Percentiles rank a stretch among this genome's conserved stretches.
Evolutionary conservation across 2,329 filamentous ascomycete species (phyloP).

Genomic region (Aureobasidium uvarum): DNA sequence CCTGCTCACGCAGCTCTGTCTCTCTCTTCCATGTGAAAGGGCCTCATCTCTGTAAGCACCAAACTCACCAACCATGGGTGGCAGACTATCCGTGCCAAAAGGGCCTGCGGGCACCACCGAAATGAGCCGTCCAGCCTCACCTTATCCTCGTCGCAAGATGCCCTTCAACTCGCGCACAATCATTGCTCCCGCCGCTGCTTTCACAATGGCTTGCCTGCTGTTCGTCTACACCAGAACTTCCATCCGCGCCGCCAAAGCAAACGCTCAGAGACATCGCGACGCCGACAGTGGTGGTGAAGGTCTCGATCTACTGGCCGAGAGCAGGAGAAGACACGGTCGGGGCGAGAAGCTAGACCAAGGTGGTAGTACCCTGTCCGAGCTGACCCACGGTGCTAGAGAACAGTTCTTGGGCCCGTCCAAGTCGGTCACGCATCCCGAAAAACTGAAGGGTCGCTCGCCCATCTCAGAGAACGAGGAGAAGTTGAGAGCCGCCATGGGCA

Average conservation of each 20-base stretch:
- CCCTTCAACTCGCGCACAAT: conserved; percentile 45
- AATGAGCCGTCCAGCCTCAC: conserved; percentile 37
- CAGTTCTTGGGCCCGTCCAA: conserved; percentile 29
- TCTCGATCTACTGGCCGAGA: conserved; percentile 54
- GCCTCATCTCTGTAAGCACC: background rate
- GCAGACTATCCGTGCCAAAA: conserved; percentile 47
- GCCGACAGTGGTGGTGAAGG: conserved; percentile 56
- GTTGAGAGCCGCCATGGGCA: conserved; percentile 38
- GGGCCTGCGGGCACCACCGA: conserved; percentile 47
- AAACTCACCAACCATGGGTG: conserved; percentile 43
- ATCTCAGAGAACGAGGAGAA: conserved; percentile 42
- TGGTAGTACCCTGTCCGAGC: conserved; percentile 39
- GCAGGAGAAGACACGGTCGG: conserved; percentile 52
- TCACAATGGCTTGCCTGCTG: conserved; percentile 60
- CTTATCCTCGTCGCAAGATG: conserved; percentile 37
- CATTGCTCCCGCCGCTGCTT: conserved; percentile 61
- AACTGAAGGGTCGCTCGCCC: conserved; percentile 38
- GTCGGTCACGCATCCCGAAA: conserved; percentile 40
- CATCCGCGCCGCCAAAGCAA: conserved; percentile 64
- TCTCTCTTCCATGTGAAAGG: background rate
- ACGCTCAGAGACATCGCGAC: conserved; percentile 59
- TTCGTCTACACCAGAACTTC: conserved; percentile 63
- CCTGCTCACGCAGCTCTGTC: background rate
- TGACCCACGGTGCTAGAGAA: conserved; percentile 36
- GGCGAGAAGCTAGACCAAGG: conserved; percentile 46